A percentile compares a stretch with the other conserved stretches of the same genome.
Conservation (phyloP, 2,329 filamentous ascomycete genomes). For the Pseudogymnoascus sp. region DNA sequence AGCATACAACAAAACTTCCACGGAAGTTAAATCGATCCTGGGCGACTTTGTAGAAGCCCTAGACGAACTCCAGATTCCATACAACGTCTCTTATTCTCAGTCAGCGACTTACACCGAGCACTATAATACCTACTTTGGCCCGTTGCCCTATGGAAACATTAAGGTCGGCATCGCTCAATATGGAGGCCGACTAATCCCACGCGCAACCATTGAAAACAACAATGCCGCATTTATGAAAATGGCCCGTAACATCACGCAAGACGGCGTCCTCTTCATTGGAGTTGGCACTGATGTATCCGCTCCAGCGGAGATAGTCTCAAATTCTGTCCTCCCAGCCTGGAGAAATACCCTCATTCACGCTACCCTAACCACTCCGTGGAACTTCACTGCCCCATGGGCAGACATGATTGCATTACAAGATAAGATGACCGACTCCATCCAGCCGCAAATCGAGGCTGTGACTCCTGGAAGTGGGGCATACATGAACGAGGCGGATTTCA, state of each 20-base stretch:
- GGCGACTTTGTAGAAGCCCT: constrained; percentile 38
- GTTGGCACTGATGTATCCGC: constrained; percentile 28
- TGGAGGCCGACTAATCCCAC: constrained; percentile 39
- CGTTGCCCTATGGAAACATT: constrained; percentile 25
- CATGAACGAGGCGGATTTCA: constrained; percentile 46
- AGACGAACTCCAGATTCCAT: constrained; percentile 29
- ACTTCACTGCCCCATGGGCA: constrained; percentile 25
- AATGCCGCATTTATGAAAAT: constrained; percentile 19
- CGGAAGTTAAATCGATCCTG: constrained; percentile 39
- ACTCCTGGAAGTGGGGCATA: constrained; percentile 39
- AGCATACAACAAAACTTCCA: constrained; percentile 38
- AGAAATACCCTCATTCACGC: constrained; percentile 30
- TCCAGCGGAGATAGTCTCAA: constrained; percentile 19
- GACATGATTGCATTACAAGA: constrained; percentile 26
- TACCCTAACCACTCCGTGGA: constrained; percentile 30
- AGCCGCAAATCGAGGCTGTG: constrained; percentile 30
- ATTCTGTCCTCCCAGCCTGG: constrained; percentile 38
- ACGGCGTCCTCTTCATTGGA: constrained; percentile 29
- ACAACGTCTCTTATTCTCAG: constrained; percentile 21
- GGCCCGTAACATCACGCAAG: constrained; percentile 29
- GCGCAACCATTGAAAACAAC: constrained; percentile 27
- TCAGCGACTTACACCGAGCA: constrained; percentile 25
- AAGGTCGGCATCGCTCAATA: constrained; percentile 28
- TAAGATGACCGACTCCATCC: constrained; percentile 28
- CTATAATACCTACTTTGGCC: constrained; percentile 27